Conservation (phyloP, 1,139 yeast genomes). For the Blastobotrys indianensis region DNA sequence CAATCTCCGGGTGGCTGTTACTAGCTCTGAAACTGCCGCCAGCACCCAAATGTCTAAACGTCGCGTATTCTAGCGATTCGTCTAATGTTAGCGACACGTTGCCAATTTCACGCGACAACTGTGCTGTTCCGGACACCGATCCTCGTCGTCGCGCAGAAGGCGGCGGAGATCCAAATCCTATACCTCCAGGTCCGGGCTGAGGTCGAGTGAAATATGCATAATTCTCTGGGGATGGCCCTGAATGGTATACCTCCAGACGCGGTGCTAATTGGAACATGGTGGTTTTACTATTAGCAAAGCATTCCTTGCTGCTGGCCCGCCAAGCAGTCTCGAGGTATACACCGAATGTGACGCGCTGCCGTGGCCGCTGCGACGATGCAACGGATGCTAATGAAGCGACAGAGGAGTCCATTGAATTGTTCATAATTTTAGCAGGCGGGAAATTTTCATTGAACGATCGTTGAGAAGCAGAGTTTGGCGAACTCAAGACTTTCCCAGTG, state of each 20-base stretch:
- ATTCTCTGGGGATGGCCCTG: slow-evolving; percentile 28
- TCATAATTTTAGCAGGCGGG: slow-evolving; percentile 33
- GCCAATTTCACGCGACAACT: slow-evolving; percentile 37
- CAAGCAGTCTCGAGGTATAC: slow-evolving; percentile 66
- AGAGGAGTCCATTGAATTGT: not conserved
- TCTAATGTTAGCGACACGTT: slow-evolving; percentile 77
- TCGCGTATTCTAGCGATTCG: slow-evolving; percentile 70
- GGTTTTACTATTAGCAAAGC: slow-evolving; percentile 59
- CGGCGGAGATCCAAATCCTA: slow-evolving; percentile 64
- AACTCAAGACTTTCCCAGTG: slow-evolving; percentile 47
- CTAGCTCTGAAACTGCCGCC: slow-evolving; percentile 44
- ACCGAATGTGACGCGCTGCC: slow-evolving; percentile 47
- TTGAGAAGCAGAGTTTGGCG: not conserved
- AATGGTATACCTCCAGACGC: slow-evolving; percentile 48
- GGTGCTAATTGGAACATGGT: slow-evolving; percentile 63
- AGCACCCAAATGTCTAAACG: slow-evolving; percentile 60
- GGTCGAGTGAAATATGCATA: slow-evolving; percentile 34
- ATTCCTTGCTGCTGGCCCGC: slow-evolving; percentile 63
- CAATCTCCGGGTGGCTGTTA: slow-evolving; percentile 25
- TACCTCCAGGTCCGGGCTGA: slow-evolving; percentile 48
- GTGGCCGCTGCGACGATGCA: slow-evolving; percentile 7
- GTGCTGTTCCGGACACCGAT: slow-evolving; percentile 12
- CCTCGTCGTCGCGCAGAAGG: slow-evolving; percentile 22
- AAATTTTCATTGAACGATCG: slow-evolving; percentile 12
- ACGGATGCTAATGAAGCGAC: not conserved